These are phyloP conservation scores for Chlamydomonas incerta DNA, from an alignment of 139 green algal genomes.

Conservation along the genomic window DNA sequence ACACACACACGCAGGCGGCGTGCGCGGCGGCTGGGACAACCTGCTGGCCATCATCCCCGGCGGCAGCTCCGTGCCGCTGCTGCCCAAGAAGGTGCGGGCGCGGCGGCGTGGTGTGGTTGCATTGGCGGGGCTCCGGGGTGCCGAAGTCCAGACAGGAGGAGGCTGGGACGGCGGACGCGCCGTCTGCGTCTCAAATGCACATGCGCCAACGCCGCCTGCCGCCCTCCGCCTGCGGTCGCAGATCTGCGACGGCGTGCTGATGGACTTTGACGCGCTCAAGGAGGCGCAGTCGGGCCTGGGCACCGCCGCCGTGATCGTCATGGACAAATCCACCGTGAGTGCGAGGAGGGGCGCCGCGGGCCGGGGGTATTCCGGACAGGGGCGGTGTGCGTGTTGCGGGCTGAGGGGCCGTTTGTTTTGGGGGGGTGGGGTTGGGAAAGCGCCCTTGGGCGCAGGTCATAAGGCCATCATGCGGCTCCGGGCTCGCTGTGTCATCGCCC, in stretches of 20 bases:
- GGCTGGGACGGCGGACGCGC: no score
- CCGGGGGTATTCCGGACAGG: no score
- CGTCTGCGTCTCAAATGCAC: background rate
- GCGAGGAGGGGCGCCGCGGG: no score
- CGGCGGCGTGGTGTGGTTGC: background rate
- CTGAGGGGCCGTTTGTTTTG: no score
- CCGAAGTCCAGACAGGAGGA: no score
- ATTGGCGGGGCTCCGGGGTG: no score
- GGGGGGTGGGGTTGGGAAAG: no score
- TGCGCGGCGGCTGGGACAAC: slow-evolving; percentile 98
- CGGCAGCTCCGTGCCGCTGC: slow-evolving; percentile 93
- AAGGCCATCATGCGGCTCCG: no score
- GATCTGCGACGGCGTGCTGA: slow-evolving; percentile 84
- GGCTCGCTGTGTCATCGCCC: no score
- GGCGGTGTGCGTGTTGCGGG: no score
- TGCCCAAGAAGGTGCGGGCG: slow-evolving; percentile 78
- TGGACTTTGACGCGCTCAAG: slow-evolving; percentile 99
- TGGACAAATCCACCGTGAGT: slow-evolving; percentile 93
- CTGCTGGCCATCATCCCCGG: slow-evolving; percentile 98
- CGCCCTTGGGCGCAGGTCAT: no score
- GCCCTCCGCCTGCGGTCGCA: background rate
- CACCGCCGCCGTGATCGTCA: slow-evolving; percentile 99
- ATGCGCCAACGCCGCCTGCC: background rate
- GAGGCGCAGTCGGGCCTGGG: slow-evolving; percentile 89
- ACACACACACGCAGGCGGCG: slow-evolving; percentile 82